Percentiles rank a stretch among this genome's conserved stretches.
Evolutionary conservation across 2,329 filamentous ascomycete genomes (phyloP).

Genomic region (Neonectria neomacrospora): DNA sequence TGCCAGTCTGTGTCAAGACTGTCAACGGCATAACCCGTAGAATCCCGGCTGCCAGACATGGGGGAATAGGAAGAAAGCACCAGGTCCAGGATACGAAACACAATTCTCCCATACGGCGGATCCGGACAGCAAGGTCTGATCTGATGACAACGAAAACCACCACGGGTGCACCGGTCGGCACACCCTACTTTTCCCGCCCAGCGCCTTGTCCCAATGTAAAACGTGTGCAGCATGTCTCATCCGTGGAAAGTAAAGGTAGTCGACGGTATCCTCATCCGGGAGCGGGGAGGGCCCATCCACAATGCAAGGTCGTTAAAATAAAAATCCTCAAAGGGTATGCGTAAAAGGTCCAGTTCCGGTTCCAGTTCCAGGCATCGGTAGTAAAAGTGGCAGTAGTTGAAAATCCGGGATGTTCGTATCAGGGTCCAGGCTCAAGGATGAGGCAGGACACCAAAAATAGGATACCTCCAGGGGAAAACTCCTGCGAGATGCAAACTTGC

Average conservation of each 20-base stretch:
- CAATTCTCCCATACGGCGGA: conserved; percentile 45
- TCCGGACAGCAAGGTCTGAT: conserved; percentile 50
- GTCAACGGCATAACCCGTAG: conserved; percentile 43
- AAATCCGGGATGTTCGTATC: conserved; percentile 42
- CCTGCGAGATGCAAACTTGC: conserved; percentile 47
- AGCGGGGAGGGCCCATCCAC: conserved; percentile 39
- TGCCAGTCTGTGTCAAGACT: conserved; percentile 45
- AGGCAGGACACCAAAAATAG: conserved; percentile 37
- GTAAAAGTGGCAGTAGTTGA: conserved; percentile 39
- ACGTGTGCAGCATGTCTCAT: conserved; percentile 51
- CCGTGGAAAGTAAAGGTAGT: conserved; percentile 44
- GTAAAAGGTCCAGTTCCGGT: conserved; percentile 36
- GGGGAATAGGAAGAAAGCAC: conserved; percentile 41
- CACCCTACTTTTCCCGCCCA: conserved; percentile 46
- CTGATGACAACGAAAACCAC: conserved; percentile 40
- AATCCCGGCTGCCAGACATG: conserved; percentile 40
- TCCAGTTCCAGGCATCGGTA: conserved; percentile 39
- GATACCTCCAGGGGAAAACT: conserved; percentile 43
- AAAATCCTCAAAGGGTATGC: conserved; percentile 38
- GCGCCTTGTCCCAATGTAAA: conserved; percentile 47
- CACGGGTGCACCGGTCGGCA: conserved; percentile 36
- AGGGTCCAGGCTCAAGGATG: conserved; percentile 35
- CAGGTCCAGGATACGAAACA: conserved; percentile 47
- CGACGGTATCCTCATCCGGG: conserved; percentile 42
- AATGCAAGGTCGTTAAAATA: conserved; percentile 44